These are phyloP conservation scores for Piedraia hortae DNA, from an alignment of 2,329 filamentous ascomycete species.

Conservation along the genomic window DNA sequence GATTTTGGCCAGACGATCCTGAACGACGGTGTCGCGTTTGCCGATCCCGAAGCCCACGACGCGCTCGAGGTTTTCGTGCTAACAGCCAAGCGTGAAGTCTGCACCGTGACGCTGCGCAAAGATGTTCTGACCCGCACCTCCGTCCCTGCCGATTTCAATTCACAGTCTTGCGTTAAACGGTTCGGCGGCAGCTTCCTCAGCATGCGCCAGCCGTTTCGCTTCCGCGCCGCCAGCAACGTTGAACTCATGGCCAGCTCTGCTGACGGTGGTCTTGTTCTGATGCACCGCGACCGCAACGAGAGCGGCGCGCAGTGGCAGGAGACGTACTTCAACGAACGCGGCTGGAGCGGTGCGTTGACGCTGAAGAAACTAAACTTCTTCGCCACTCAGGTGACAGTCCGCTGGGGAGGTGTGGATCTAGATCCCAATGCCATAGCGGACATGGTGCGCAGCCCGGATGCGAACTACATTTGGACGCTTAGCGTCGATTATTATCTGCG, in stretches of 20 bases:
- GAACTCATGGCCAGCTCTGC: conserved; percentile 58
- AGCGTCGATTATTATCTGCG: conserved; percentile 72
- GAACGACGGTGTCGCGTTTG: conserved; percentile 52
- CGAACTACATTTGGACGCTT: conserved; percentile 41
- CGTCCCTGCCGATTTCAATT: conserved; percentile 36
- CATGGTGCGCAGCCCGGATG: conserved; percentile 20
- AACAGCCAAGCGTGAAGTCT: conserved; percentile 51
- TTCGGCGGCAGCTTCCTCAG: conserved; percentile 45
- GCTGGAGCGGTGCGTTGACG: conserved; percentile 33
- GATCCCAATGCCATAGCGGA: conserved; percentile 41
- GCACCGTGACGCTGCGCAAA: conserved; percentile 56
- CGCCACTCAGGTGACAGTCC: conserved; percentile 34
- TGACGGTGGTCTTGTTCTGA: conserved; percentile 45
- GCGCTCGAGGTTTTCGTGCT: conserved; percentile 53
- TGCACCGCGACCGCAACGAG: conserved; percentile 32
- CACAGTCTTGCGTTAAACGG: conserved; percentile 51
- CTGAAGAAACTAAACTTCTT: conserved; percentile 39
- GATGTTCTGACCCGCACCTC: conserved; percentile 44
- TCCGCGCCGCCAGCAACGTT: conserved; percentile 45
- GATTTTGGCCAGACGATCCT: conserved; percentile 58
- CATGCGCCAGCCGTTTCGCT: conserved; percentile 53
- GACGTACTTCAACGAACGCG: conserved; percentile 40
- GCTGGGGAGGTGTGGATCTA: conserved; percentile 34
- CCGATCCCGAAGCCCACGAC: conserved; percentile 49
- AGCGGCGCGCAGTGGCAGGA: conserved; percentile 37